Conservation (phyloP, 2,329 filamentous ascomycete genomes). For the Cyphellophora europaea region DNA sequence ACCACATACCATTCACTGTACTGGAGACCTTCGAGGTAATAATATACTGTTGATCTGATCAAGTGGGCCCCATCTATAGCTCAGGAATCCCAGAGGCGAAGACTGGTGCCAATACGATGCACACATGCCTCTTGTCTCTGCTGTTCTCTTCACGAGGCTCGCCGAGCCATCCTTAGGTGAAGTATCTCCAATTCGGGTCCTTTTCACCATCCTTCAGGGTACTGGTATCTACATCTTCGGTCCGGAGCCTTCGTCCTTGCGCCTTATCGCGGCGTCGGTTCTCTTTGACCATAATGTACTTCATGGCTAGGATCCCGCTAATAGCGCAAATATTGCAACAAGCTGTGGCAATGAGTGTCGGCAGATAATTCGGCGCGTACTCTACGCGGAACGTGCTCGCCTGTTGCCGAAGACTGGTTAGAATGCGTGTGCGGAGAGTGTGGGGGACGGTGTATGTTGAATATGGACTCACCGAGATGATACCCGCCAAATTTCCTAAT, state of each 20-base stretch:
- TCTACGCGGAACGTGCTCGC: not conserved
- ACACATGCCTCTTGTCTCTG: too few relatives aligned
- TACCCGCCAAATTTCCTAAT: conserved; percentile 40
- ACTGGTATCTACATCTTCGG: not conserved
- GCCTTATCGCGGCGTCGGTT: not conserved
- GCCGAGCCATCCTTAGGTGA: too few relatives aligned
- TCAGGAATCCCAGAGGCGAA: too few relatives aligned
- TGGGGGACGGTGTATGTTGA: too few relatives aligned
- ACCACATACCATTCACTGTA: too few relatives aligned
- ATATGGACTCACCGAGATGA: conserved; percentile 25
- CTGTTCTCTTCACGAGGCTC: too few relatives aligned
- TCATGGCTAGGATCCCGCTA: not conserved
- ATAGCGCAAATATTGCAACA: not conserved
- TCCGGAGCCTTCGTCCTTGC: not conserved
- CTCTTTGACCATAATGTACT: not conserved
- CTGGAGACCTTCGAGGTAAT: too few relatives aligned
- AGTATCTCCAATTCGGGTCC: not conserved
- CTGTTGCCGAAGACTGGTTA: too few relatives aligned
- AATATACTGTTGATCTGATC: too few relatives aligned
- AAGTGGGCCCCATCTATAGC: too few relatives aligned
- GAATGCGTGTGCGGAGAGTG: too few relatives aligned
- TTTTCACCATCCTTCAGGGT: not conserved
- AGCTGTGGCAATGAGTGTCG: not conserved
- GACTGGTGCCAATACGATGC: too few relatives aligned
- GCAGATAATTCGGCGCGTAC: not conserved